These are phyloP conservation scores for Themeda triandra DNA, from an alignment of 176 grass and related monocot species.

Conservation along the genomic window DNA sequence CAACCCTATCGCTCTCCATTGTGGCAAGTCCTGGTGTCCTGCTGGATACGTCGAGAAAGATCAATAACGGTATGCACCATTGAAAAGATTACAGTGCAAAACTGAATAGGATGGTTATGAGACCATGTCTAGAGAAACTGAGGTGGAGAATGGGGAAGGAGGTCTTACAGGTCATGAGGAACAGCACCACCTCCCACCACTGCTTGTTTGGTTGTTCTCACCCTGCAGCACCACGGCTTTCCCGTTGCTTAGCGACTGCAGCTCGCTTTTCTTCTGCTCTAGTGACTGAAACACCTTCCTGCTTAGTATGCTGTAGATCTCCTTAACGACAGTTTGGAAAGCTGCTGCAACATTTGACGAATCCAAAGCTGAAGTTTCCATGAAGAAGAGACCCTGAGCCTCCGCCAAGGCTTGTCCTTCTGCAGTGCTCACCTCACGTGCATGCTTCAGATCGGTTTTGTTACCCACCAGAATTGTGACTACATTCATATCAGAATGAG, in stretches of 20 bases:
- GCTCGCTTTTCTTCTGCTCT: slow-evolving; percentile 70
- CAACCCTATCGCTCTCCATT: neutral
- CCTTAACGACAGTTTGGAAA: slow-evolving; percentile 75
- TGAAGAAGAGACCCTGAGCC: slow-evolving; percentile 74
- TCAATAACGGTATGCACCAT: neutral
- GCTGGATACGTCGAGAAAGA: neutral
- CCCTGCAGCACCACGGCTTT: slow-evolving; percentile 65
- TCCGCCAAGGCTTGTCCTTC: slow-evolving; percentile 78
- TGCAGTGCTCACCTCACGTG: slow-evolving; percentile 54
- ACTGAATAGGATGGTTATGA: neutral
- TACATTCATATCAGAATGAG: slow-evolving; percentile 86
- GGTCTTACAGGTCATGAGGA: slow-evolving; percentile 67
- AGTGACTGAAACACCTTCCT: slow-evolving; percentile 85
- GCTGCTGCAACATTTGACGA: slow-evolving; percentile 73
- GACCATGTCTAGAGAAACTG: neutral
- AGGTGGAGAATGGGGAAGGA: neutral
- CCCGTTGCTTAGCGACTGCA: slow-evolving; percentile 54
- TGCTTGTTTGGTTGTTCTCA: slow-evolving; percentile 35
- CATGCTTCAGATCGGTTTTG: slow-evolving; percentile 67
- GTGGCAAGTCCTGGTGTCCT: neutral
- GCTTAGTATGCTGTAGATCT: slow-evolving; percentile 85
- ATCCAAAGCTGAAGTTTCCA: slow-evolving; percentile 85
- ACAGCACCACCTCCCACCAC: slow-evolving; percentile 62
- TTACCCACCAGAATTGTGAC: slow-evolving; percentile 84
- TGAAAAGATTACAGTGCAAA: neutral